Conservation (phyloP, 139 green algal species). For the Picochlorum sp. region DNA sequence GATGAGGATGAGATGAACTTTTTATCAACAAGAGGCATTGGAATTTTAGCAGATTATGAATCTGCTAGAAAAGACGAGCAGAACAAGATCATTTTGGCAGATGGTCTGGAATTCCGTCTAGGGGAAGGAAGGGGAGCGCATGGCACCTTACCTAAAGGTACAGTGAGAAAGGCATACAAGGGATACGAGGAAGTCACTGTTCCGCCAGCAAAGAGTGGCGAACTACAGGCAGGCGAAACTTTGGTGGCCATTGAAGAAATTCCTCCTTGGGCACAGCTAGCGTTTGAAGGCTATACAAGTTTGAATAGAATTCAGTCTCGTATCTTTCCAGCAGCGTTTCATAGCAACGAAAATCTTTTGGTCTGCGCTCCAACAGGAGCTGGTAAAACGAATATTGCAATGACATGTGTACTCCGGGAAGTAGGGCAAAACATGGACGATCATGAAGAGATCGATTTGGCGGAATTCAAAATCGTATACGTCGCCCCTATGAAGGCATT, state of each 20-base stretch:
- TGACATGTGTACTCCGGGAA: conserved; percentile 90
- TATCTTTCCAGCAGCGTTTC: conserved; percentile 76
- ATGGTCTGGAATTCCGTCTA: conserved; percentile 45
- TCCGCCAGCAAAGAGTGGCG: conserved; percentile 44
- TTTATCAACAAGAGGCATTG: conserved; percentile 39
- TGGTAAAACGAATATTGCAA: conserved; percentile 99
- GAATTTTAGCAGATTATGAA: conserved; percentile 22
- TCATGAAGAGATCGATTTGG: conserved; percentile 54
- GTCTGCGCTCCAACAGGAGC: conserved; percentile 82
- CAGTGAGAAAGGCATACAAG: conserved; percentile 55
- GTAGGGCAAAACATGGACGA: conserved; percentile 56
- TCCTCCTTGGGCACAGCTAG: conserved; percentile 68
- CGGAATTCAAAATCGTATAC: conserved; percentile 87
- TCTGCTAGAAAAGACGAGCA: conserved; percentile 51
- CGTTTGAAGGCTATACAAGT: conserved; percentile 85
- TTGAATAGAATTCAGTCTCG: conserved; percentile 91
- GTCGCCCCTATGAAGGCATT: conserved; percentile 98
- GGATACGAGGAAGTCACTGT: conserved; percentile 85
- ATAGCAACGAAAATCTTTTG: conserved; percentile 85
- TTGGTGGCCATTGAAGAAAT: conserved; percentile 68
- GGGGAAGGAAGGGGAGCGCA: conserved; percentile 23
- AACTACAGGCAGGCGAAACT: conserved; percentile 34
- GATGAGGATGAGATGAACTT: conserved; percentile 36
- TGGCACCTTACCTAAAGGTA: conserved; percentile 48
- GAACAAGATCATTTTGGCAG: conserved; percentile 59